These are phyloP conservation scores for Bryoglossum gracile DNA, from an alignment of 495 filamentous ascomycete genomes.

Conservation along the genomic window DNA sequence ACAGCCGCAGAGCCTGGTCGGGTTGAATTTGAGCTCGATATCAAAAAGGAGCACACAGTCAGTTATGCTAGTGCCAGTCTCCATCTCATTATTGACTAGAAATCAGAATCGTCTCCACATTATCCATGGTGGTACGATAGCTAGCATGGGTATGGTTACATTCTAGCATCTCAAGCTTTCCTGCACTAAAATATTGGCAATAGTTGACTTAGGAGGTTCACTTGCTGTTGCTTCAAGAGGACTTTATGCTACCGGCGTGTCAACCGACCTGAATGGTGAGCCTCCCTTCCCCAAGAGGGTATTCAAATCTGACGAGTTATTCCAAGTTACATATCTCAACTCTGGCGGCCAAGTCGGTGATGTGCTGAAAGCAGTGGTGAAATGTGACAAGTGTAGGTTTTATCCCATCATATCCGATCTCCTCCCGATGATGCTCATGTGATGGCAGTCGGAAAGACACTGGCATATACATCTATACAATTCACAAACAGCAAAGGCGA, in stretches of 20 bases:
- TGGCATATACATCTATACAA: conserved; percentile 78
- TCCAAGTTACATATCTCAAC: conserved; percentile 81
- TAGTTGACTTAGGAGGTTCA: conserved; percentile 87
- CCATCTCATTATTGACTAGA: background rate
- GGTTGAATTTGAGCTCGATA: conserved; percentile 82
- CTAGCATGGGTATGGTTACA: conserved; percentile 78
- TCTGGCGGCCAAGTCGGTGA: conserved; percentile 81
- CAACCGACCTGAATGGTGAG: conserved; percentile 83
- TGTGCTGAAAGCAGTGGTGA: conserved; percentile 57
- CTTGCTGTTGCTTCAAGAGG: conserved; percentile 89
- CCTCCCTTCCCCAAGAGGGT: background rate
- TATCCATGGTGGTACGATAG: conserved; percentile 91
- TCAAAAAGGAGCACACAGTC: conserved; percentile 85
- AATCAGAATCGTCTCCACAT: conserved; percentile 78
- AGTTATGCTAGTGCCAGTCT: conserved; percentile 3
- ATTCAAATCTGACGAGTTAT: conserved; percentile 1
- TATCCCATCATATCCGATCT: too few relatives aligned
- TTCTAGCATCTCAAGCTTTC: background rate
- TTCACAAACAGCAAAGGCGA: conserved; percentile 74
- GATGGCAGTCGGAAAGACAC: conserved; percentile 73
- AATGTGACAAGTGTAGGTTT: conserved; percentile 76
- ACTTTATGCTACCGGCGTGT: conserved; percentile 82
- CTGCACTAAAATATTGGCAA: conserved; percentile 4
- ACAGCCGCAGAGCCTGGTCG: conserved; percentile 66
- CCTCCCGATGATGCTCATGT: too few relatives aligned